Base-by-base conservation (phyloP, 2,329 filamentous ascomycete species). In the Tolypocladium nubicola region DNA sequence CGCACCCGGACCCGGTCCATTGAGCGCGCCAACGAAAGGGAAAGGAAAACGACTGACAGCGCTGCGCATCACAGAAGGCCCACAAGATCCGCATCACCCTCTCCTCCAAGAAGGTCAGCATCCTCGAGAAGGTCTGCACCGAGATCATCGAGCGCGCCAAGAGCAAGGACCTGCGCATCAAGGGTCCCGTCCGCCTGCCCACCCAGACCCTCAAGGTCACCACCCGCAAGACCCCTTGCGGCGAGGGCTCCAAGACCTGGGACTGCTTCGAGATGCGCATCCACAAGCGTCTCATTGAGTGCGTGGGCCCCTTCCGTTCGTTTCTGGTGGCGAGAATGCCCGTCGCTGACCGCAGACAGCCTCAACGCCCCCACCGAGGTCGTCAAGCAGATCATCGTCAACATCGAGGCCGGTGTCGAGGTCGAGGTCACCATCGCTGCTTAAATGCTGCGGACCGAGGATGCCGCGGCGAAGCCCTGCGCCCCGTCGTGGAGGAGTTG, bases 201-300 rank as follows among this genome's bases (percentile, higher is more conserved):
- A 97, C 92, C 82, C 96, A 97, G 88, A 90, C 85, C 76, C 85
- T 97, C 72, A 90, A 94, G 84, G 86, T 96, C 83, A 90, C 89
- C 76, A 96, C 94, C 83, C 89, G 94, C 74, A 99, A 99, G 89
- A 97, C 94, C 66, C 94, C 94, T 76, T 94, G 89, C 81, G 94
- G 94, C 89, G 94, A 99, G 86, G 94, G 94, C 81, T 95, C 89
- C 79, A 99, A 99, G 90, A 99, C 94, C 74, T 99, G 94, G 94
- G 94, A 97, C 77, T 87, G 84, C 78, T 99, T 83, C 79, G 93
- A 99, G 88, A 95, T 99, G 91, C 88, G 93, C 81, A 96, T 97
- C 76, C 91, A 97, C 86, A 97, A 97, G 88, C 89, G 92, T 70
- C 84, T 97, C 73, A 97, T 97, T 74, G 92, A 96, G 85, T 89